Percentiles rank a stretch among this genome's conserved stretches.
phyloP scores from a whole-genome alignment of 768 basidiomycete genomes.

The Tulasnella calospora region DNA sequence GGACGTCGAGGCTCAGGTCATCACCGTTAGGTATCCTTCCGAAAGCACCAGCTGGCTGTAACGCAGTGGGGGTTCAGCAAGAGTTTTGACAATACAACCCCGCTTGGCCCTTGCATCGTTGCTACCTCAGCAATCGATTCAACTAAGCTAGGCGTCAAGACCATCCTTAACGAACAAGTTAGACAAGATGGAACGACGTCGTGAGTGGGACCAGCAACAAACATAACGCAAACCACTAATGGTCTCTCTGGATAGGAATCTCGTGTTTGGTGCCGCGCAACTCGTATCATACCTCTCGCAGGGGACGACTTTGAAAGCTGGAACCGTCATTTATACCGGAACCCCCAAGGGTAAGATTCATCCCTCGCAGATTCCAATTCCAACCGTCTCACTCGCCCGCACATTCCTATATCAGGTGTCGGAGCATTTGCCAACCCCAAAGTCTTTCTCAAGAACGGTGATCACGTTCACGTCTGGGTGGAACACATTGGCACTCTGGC shows the following conservation, averaged over 20 bases:
- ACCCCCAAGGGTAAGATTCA: conserved; percentile 30
- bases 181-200: conserved; percentile 76
- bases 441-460: conserved; percentile 66
- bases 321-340: conserved; percentile 71
- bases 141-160: conserved; percentile 57
- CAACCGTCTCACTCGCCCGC: background rate
- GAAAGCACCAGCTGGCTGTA: conserved; percentile 71
- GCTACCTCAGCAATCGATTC: conserved; percentile 62
- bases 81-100: conserved; percentile 66
- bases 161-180: conserved; percentile 58
- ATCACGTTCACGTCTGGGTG: conserved; percentile 63
- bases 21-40: conserved; percentile 61
- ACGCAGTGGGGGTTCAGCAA: conserved; percentile 89
- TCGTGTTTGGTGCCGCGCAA: conserved; percentile 74
- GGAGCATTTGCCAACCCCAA: conserved; percentile 72
- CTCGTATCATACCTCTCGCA: conserved; percentile 79
- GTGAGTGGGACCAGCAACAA: conserved; percentile 42
- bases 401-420: conserved; percentile 65
- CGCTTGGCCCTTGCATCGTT: conserved; percentile 77
- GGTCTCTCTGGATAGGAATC: conserved; percentile 48
- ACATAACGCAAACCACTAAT: background rate
- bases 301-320: conserved; percentile 75
- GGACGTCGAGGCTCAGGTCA: background rate
- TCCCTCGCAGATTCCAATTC: background rate
- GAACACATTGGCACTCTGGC: conserved; percentile 75